These are phyloP conservation scores for Crassisporium funariophilum DNA, from an alignment of 768 basidiomycete genomes.

Conservation along the genomic window DNA sequence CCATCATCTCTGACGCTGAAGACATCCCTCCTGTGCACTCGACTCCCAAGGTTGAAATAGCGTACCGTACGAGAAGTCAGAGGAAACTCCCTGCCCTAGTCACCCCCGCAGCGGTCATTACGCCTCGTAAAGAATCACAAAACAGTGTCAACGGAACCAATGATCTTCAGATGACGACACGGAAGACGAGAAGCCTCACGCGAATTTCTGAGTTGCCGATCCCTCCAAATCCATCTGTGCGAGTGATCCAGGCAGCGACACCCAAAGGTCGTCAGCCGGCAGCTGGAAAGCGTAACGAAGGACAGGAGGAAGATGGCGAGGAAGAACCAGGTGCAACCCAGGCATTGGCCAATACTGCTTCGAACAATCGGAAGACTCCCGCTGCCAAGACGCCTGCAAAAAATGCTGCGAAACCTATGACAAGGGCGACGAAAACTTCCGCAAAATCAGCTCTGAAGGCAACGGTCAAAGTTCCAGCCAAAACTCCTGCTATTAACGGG, in stretches of 20 bases:
- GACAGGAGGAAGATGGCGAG: constrained; percentile 8
- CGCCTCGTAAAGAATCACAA: background rate
- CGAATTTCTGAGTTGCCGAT: constrained; percentile 26
- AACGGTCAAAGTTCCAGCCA: constrained; percentile 6
- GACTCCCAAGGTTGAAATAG: constrained; percentile 15
- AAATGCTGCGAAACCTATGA: background rate
- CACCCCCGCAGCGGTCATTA: background rate
- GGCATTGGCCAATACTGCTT: background rate
- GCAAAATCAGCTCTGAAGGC: constrained; percentile 11
- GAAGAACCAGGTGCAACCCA: background rate
- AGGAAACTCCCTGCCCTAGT: constrained; percentile 5
- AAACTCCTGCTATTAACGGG: background rate
- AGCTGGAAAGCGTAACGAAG: constrained; percentile 1
- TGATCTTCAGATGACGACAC: constrained; percentile 10
- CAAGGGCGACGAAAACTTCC: constrained; percentile 12
- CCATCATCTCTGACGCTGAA: constrained; percentile 21
- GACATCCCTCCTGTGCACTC: constrained; percentile 13
- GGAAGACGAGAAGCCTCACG: constrained; percentile 11
- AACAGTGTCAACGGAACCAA: background rate
- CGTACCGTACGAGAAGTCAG: constrained; percentile 19
- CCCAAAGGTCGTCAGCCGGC: constrained; percentile 1
- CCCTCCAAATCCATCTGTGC: constrained; percentile 17
- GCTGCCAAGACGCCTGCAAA: constrained; percentile 12
- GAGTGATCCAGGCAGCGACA: constrained; percentile 5
- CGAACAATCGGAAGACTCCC: constrained; percentile 4